Percentiles rank a stretch among this genome's conserved stretches.
Conservation (phyloP, 352 stramenopile genomes). For the Globisporangium polare region DNA sequence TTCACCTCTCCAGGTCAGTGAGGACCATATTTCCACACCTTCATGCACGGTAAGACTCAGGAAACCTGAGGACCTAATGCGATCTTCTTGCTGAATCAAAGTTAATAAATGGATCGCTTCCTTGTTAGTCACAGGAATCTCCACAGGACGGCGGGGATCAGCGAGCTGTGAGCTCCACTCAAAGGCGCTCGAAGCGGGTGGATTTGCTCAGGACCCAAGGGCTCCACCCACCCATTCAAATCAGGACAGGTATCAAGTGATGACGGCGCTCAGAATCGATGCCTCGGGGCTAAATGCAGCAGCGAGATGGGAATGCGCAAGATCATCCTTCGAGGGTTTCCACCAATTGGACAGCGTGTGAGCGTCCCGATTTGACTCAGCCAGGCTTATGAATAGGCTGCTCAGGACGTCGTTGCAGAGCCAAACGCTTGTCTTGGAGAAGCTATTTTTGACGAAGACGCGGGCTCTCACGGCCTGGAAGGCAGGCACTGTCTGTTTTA, state of each 20-base stretch:
- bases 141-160: not conserved
- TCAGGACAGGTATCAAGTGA: no score
- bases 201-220: not conserved
- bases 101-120: not conserved
- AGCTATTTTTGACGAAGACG: slow-evolving; percentile 18
- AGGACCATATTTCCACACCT: no score
- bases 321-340: slow-evolving; percentile 1
- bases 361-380: slow-evolving; percentile 1
- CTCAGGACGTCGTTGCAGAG: slow-evolving; percentile 3
- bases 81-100: not conserved
- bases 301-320: slow-evolving; percentile 6
- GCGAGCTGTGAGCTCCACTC: not conserved
- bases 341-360: slow-evolving; percentile 6
- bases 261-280: not conserved
- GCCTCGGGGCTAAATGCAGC: not conserved
- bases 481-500: slow-evolving; percentile 3
- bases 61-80: no score
- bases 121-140: not conserved
- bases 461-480: no score
- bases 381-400: not conserved
- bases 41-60: no score
- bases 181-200: not conserved
- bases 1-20: not conserved
- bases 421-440: not conserved
- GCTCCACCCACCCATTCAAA: not conserved